A percentile compares a stretch with the other conserved stretches of the same genome.
phyloP scores from a whole-genome alignment of 352 stramenopile genomes.

The Phytophthora ohioensis region DNA sequence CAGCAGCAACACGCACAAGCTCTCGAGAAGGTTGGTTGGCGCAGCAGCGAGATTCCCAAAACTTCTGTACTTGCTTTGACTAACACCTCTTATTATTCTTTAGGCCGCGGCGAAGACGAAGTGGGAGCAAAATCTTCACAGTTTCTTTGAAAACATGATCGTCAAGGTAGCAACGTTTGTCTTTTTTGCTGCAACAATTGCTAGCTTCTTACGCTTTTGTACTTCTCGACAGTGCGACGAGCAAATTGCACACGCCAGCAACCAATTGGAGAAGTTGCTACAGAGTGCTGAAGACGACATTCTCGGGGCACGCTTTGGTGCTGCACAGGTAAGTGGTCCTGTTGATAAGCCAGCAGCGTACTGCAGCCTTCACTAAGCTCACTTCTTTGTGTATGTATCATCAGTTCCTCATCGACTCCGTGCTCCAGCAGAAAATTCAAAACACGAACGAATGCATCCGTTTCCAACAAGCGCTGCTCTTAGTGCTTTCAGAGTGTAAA shows the following conservation, averaged over 20 bases:
- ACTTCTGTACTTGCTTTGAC: background rate
- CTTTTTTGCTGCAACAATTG: background rate
- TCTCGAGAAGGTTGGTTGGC: conserved; percentile 37
- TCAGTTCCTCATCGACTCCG: conserved; percentile 62
- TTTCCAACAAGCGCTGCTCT: conserved; percentile 46
- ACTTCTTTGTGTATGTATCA: background rate
- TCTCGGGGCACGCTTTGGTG: conserved; percentile 54
- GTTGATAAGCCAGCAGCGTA: background rate
- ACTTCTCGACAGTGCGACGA: conserved; percentile 53
- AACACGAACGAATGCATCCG: conserved; percentile 51
- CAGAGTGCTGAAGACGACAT: conserved; percentile 52
- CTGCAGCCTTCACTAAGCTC: background rate
- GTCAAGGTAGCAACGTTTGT: conserved; percentile 22
- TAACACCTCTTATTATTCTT: background rate
- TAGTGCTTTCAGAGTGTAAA: conserved; percentile 3
- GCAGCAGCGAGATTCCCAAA: background rate
- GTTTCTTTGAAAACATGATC: conserved; percentile 48
- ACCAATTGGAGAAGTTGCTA: conserved; percentile 60
- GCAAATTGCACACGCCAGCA: conserved; percentile 47
- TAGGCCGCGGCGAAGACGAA: conserved; percentile 28
- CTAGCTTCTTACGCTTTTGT: background rate
- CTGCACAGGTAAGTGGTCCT: conserved; percentile 48
- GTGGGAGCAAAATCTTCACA: conserved; percentile 42
- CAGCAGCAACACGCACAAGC: conserved; percentile 10
- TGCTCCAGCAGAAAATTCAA: conserved; percentile 69